A percentile compares a stretch with the other conserved stretches of the same genome.
Evolutionary conservation across 176 grass and related monocot genomes (phyloP).

Genomic region (Paspalum vaginatum): DNA sequence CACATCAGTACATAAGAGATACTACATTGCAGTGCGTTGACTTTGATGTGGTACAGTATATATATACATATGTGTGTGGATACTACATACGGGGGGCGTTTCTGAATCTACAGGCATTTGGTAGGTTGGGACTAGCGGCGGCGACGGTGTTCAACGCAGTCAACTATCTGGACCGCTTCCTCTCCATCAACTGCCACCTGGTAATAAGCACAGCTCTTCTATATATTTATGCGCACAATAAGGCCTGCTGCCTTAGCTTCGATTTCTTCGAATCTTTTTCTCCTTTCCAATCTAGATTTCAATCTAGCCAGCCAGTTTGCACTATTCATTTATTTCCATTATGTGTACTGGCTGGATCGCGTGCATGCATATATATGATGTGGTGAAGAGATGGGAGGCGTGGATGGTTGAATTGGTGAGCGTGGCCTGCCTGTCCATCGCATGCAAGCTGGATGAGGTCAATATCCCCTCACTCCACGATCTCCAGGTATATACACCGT

Average conservation of each 20-base stretch:
- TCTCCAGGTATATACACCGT: slow-evolving; percentile 63
- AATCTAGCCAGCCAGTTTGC: too few relatives aligned
- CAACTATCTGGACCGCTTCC: slow-evolving; percentile 83
- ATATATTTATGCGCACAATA: too few relatives aligned
- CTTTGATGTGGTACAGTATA: background rate
- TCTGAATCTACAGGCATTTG: slow-evolving; percentile 49
- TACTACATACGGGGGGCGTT: too few relatives aligned
- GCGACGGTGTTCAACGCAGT: slow-evolving; percentile 64
- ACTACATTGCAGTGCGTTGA: too few relatives aligned
- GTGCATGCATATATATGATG: too few relatives aligned
- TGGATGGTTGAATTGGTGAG: slow-evolving; percentile 96
- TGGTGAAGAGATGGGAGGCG: slow-evolving; percentile 63
- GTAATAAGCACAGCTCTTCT: background rate
- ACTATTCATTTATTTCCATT: too few relatives aligned
- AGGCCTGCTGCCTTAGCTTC: too few relatives aligned
- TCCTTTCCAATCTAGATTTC: too few relatives aligned
- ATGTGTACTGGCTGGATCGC: background rate
- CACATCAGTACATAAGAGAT: too few relatives aligned
- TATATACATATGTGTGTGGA: background rate
- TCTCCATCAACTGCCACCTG: slow-evolving; percentile 63
- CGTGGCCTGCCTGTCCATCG: slow-evolving; percentile 71
- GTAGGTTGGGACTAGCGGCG: slow-evolving; percentile 36
- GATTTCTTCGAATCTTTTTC: too few relatives aligned
- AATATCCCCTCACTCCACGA: slow-evolving; percentile 64
- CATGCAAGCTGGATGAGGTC: slow-evolving; percentile 81